Conservation (phyloP, 768 basidiomycete species). For the Mycena indigotica region DNA sequence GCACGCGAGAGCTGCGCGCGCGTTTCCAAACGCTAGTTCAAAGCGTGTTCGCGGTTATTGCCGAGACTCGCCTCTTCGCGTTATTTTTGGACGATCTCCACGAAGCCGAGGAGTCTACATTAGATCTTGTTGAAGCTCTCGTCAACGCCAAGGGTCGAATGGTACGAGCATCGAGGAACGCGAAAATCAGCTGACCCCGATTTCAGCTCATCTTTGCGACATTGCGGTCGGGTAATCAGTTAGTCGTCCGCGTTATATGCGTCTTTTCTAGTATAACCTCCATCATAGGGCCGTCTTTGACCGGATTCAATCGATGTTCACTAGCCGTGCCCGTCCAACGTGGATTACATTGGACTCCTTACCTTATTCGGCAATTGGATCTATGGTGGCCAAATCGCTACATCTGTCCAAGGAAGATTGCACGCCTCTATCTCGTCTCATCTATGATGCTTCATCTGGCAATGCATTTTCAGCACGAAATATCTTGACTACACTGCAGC, state of each 20-base stretch:
- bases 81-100: conserved; percentile 76
- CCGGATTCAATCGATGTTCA: conserved; percentile 58
- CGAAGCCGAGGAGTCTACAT: conserved; percentile 70
- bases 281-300: conserved; percentile 46
- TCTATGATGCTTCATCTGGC: conserved; percentile 61
- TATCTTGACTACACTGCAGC: conserved; percentile 62
- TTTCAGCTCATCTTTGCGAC: conserved; percentile 65
- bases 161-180: conserved; percentile 36
- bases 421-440: conserved; percentile 52
- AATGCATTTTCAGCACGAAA: conserved; percentile 73
- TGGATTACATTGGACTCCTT: conserved; percentile 72
- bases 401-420: conserved; percentile 61
- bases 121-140: conserved; percentile 67
- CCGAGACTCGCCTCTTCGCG: conserved; percentile 70
- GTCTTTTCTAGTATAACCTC: conserved; percentile 1
- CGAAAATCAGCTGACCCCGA: conserved; percentile 8
- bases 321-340: conserved; percentile 56
- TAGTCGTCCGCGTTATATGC: conserved; percentile 21
- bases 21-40: conserved; percentile 73
- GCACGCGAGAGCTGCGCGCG: conserved; percentile 63
- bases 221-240: conserved; percentile 58
- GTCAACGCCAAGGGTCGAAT: conserved; percentile 67
- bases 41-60: conserved; percentile 67
- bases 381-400: conserved; percentile 64
- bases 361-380: conserved; percentile 54